phyloP scores from a whole-genome alignment of 2,329 filamentous ascomycete genomes.

The Cryoendolithus antarcticus region DNA sequence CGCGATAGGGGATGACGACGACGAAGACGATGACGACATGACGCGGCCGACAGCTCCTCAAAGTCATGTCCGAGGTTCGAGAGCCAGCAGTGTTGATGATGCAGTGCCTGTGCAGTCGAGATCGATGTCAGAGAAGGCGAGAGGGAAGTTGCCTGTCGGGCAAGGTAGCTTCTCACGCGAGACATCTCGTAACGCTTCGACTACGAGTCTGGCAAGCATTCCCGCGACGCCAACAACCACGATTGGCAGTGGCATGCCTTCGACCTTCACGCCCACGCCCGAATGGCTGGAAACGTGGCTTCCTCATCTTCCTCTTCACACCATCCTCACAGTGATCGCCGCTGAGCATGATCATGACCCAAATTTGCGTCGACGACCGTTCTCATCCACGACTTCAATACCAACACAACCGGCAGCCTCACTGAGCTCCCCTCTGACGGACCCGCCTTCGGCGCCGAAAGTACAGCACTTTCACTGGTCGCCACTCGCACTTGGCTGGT shows the following conservation, averaged over 20 bases:
- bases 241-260: conserved; percentile 11
- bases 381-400: neutral
- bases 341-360: conserved; percentile 17
- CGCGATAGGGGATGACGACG: conserved; percentile 75
- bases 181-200: conserved; percentile 59
- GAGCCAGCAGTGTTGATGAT: conserved; percentile 49
- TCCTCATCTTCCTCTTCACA: conserved; percentile 80
- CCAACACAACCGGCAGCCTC: neutral
- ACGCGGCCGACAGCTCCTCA: conserved; percentile 3
- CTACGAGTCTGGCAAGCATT: conserved; percentile 62
- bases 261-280: conserved; percentile 64
- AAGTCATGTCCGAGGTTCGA: conserved; percentile 26
- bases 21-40: conserved; percentile 52
- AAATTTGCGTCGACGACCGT: conserved; percentile 3
- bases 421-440: conserved; percentile 26
- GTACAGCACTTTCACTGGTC: conserved; percentile 95
- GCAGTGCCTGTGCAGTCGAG: conserved; percentile 70
- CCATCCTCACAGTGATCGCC: conserved; percentile 64
- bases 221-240: conserved; percentile 42
- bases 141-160: conserved; percentile 87
- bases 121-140: conserved; percentile 93
- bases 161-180: conserved; percentile 64
- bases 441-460: conserved; percentile 32
- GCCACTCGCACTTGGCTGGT: conserved; percentile 81
- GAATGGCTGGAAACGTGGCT: conserved; percentile 89